Percentiles rank a stretch among this genome's conserved stretches.
phyloP scores from a whole-genome alignment of 306 rosid species.

The Lathyrus tuberosus region DNA sequence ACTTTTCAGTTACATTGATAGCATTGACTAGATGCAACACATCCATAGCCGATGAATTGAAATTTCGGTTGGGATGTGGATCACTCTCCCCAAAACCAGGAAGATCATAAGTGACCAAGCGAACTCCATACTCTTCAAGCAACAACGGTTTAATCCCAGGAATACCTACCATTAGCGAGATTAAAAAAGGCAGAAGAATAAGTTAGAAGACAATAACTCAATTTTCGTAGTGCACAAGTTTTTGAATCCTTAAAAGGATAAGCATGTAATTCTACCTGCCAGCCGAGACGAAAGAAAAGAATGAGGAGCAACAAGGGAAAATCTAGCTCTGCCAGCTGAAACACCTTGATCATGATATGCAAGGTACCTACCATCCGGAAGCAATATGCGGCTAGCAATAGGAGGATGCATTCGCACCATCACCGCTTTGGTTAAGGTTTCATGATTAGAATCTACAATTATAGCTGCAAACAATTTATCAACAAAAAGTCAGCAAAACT shows the following conservation, averaged over 20 bases:
- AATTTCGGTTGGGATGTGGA: slow-evolving; percentile 80
- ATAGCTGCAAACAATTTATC: slow-evolving; percentile 56
- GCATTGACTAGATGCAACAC: slow-evolving; percentile 70
- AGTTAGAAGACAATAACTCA: slow-evolving; percentile 7
- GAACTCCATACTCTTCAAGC: slow-evolving; percentile 86
- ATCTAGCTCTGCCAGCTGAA: slow-evolving; percentile 65
- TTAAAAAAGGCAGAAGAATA: slow-evolving; percentile 13
- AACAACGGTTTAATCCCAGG: slow-evolving; percentile 74
- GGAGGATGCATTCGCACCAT: slow-evolving; percentile 76
- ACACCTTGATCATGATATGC: slow-evolving; percentile 86
- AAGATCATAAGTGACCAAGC: slow-evolving; percentile 86
- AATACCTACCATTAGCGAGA: slow-evolving; percentile 51
- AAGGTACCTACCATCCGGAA: slow-evolving; percentile 92
- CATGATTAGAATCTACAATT: slow-evolving; percentile 52
- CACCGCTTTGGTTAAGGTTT: slow-evolving; percentile 43
- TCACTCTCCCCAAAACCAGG: slow-evolving; percentile 99
- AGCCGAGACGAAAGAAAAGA: slow-evolving; percentile 91
- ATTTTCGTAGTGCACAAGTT: slow-evolving; percentile 9
- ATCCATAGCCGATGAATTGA: slow-evolving; percentile 86
- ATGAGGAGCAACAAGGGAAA: slow-evolving; percentile 82
- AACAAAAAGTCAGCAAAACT: slow-evolving; percentile 18
- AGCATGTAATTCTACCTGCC: slow-evolving; percentile 57
- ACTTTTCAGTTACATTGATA: slow-evolving; percentile 70
- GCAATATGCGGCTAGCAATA: slow-evolving; percentile 70
- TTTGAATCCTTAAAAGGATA: slow-evolving; percentile 16